Evolutionary conservation across 1,284 basidiomycete species (phyloP).

Genomic region (Sanghuangporus weigelae): DNA sequence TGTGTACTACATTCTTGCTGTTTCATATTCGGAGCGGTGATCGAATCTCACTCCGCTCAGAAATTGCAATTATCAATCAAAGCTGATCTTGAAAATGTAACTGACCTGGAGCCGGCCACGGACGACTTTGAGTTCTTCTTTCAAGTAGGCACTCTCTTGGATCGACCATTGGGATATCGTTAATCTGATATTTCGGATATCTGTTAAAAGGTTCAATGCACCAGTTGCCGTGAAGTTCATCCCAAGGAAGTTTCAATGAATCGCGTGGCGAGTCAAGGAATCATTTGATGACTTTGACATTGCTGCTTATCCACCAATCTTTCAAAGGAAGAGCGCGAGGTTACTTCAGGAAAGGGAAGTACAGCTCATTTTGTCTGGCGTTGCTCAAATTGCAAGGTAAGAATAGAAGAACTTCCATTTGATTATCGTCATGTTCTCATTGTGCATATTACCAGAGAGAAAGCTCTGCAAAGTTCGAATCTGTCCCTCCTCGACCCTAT

Average conservation of each 20-base stretch:
- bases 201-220: slow-evolving; percentile 64
- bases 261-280: slow-evolving; percentile 41
- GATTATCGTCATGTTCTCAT: background rate
- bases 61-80: slow-evolving; percentile 63
- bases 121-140: slow-evolving; percentile 77
- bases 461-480: slow-evolving; percentile 74
- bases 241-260: slow-evolving; percentile 67
- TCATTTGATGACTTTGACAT: background rate
- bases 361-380: slow-evolving; percentile 77
- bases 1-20: background rate
- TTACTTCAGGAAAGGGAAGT: slow-evolving; percentile 59
- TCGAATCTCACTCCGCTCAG: slow-evolving; percentile 26
- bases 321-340: slow-evolving; percentile 54
- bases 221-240: slow-evolving; percentile 68
- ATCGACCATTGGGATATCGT: background rate
- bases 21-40: background rate
- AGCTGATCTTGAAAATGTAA: slow-evolving; percentile 75
- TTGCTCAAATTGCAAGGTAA: slow-evolving; percentile 60
- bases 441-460: slow-evolving; percentile 36
- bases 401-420: background rate
- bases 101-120: slow-evolving; percentile 54
- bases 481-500: slow-evolving; percentile 49
- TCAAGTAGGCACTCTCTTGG: slow-evolving; percentile 38
- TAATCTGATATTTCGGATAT: background rate
- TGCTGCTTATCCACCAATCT: background rate